Base-by-base conservation (phyloP, 2,329 filamentous ascomycete species). In the Zymoseptoria tritici region DNA sequence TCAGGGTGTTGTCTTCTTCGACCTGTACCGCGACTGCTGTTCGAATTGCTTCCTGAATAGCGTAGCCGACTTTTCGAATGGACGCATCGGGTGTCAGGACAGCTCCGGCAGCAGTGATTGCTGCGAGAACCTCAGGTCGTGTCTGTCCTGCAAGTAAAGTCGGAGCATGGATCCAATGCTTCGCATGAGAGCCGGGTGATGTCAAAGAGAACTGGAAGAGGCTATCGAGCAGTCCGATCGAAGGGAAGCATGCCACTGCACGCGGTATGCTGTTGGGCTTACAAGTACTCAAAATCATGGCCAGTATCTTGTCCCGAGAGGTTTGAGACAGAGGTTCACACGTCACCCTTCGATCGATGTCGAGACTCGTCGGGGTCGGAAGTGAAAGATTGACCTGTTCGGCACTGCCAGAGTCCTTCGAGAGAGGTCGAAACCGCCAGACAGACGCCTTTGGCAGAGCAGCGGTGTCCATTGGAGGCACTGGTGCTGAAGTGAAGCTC, bases 231-330 rank as follows among this genome's bases (percentile, higher is more conserved):
- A 84, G 71, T 21, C 83, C 81, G 19, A 83, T 78, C 1, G 83
- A 84, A 0, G 85, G 84, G 63, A 88, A 88, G 0, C 85, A 85
- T 1, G 79, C 81, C 19, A 80, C 83, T 20, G 84, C 81, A 54
- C 70, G 55, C 77, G 80, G 60, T 69, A 80, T 72, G 73, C 80
- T 74, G 72, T 81, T 66, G 0, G 74, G 74, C 53, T 80, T 81
- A 65, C 82, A 86, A 3, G 81, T 84, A 55, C 80, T 78, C 42
- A 90, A 74, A 1, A 89, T 81, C 60, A 89, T 79, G 9, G 82
- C 85, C 58, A 90, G 75, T 1, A 89, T 80, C 53, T 80, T 80
- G 70, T 90, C 87, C 29, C 78, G 73, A 20, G 75, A 75, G 2
- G 72, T 74, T 51, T 74, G 73, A 19, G 73, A 70, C 3, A 79